Evolutionary conservation across 768 basidiomycete species (phyloP), one percentile per base, ranked within the genome.

Genomic region (Hypholoma fasciculare): DNA sequence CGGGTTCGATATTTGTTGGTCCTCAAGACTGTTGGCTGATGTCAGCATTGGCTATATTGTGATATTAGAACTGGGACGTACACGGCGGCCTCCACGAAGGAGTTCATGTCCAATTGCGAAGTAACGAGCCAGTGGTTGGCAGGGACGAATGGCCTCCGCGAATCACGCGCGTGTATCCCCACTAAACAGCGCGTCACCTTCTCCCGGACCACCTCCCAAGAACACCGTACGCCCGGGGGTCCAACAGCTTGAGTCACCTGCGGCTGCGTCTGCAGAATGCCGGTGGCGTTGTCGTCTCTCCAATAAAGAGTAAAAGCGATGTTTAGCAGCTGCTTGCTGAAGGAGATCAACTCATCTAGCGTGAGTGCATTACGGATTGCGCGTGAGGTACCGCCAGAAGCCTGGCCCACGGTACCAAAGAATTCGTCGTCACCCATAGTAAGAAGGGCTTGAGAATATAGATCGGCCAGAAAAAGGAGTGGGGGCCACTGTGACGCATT

Each of bases 361-460:
- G 80, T 78, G 1, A 98, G 80, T 0, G 95, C 90, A 61, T 95
- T 96, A 17, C 87, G 76, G n/a, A 77, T 68, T 4, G 74, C 66
- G 14, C 11, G 64, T 53, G 16, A 27, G 30, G 34, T 19, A 9
- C 26, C 37, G 9, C 13, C 19, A 3, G 46, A 39, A 17, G 27
- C 20, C 16, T 14, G 40, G 8, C 67, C 61, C 12, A 61, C 50
- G 19, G 70, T 64, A 0, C 86, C 83, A 69, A 97, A 97, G 76
- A 98, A 98, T 69, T 98, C 97, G 72, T 98, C 96, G 65, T 99
- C 97, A 1, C 92, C 92, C 82, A 98, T 92, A 0, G 94, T 94
- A 34, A 94, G 78, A 34, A 98, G 81, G 1, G 87, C 83, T 58
- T 96, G 90, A 2, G 86, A 81, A 71, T 97, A 96, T 11, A 97